A percentile compares a stretch with the other conserved stretches of the same genome.
Conservation (phyloP, 306 rosid species). For the Vigna reflexopilosa region DNA sequence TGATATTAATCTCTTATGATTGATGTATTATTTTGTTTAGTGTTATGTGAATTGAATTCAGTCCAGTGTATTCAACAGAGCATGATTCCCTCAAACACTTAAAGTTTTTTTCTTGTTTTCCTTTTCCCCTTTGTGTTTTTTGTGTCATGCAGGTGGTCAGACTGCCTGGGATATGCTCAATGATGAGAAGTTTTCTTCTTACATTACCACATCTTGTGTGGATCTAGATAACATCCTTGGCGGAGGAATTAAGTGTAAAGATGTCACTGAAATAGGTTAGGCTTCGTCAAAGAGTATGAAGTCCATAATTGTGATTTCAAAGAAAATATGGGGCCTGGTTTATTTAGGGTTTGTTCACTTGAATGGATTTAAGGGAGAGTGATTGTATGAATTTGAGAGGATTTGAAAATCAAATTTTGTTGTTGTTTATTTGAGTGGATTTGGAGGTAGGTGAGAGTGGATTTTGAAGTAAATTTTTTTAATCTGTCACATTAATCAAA, state of each 20-base stretch:
- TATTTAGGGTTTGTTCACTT: no score
- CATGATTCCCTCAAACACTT: not conserved
- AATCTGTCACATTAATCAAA: no score
- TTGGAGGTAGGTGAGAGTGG: no score
- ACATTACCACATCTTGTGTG: slow-evolving; percentile 75
- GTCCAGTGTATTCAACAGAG: not conserved
- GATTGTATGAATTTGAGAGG: no score
- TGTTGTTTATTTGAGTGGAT: no score
- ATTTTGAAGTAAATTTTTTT: no score
- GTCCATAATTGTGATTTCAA: not conserved
- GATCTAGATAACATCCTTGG: slow-evolving; percentile 88
- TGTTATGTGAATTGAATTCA: not conserved
- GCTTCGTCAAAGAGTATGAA: slow-evolving; percentile 13
- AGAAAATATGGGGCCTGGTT: not conserved
- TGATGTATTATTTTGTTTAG: slow-evolving; percentile 4
- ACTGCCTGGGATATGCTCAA: slow-evolving; percentile 93
- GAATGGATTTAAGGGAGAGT: no score
- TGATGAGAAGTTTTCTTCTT: slow-evolving; percentile 67
- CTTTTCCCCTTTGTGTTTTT: slow-evolving; percentile 19
- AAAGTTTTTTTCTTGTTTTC: not conserved
- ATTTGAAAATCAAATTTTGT: no score
- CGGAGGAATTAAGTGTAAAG: slow-evolving; percentile 86
- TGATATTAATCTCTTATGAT: slow-evolving; percentile 2
- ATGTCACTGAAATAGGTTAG: slow-evolving; percentile 91
- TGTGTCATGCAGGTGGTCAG: slow-evolving; percentile 66